Evolutionary conservation across 805 yeast genomes (phyloP), one percentile per base, ranked within the genome.

Genomic region (Ogataea pilisensis): DNA sequence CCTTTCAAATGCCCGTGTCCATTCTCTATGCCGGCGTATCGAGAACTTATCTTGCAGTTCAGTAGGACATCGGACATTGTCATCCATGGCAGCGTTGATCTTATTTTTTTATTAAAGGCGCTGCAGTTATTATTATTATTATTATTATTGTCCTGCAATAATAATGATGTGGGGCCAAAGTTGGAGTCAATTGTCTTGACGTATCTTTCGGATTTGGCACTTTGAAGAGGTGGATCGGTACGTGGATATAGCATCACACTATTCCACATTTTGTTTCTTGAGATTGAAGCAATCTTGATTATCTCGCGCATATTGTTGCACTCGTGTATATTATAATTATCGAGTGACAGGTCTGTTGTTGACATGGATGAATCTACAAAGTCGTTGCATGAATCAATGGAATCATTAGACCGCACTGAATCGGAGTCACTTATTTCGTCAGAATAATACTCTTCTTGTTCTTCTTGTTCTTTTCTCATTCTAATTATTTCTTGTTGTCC

Each of bases 221-320:
- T 5, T 29, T 28, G 9, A 12, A 19, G 16, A 5, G 30, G 32
- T 3, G 34, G 28, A 36, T 78, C 83, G 1, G 46, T 39, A 38
- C 82, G 60, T 19, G 83, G 81, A 3, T 71, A 70, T 20, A 79
- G 57, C 2, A 77, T 66, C 4, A 77, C 76, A 29, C 66, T 64
- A 36, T 69, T 63, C 80, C 82, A 77, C 27, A 77, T 54, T 49
- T 74, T 71, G 38, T 69, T 72, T 38, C 78, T 60, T 3, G 76
- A 66, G 14, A 65, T 38, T 6, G 64, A 56, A 2, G 76, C 72
- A 16, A 75, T 51, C 34, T 61, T 65, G n/a, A 61, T 38, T 5
- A 42, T 19, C 14, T 44, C 31, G n/a, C n/a, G 11, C n/a, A n/a
- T n/a, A n/a, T n/a, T n/a, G n/a, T n/a, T n/a, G n/a, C n/a, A n/a